Conservation (phyloP, 2,329 filamentous ascomycete species). For the Aspergillus sp. region DNA sequence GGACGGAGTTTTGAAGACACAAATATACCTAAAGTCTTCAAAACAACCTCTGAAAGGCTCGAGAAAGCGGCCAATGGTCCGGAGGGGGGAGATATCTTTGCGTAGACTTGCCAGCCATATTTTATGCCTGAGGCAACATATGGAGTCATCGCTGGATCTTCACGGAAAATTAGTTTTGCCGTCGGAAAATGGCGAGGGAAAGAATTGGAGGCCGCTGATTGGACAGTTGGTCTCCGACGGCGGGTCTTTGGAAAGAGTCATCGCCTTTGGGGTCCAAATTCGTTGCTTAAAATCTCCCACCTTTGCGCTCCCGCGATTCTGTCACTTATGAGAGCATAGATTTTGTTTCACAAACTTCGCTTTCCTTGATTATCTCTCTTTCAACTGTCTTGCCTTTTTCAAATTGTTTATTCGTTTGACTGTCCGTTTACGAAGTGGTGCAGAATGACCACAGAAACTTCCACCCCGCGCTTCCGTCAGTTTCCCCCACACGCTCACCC, state of each 20-base stretch:
- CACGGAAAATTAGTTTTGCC: background rate
- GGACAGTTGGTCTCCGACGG: constrained; percentile 1
- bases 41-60: constrained; percentile 27
- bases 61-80: constrained; percentile 15
- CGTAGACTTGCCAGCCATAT: background rate
- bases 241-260: constrained; percentile 10
- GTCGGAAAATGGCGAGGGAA: background rate
- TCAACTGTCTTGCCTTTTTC: background rate
- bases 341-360: background rate
- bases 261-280: constrained; percentile 3
- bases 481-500: constrained; percentile 23
- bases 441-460: constrained; percentile 27
- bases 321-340: constrained; percentile 2
- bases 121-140: background rate
- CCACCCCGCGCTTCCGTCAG: constrained; percentile 38
- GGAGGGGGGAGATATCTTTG: constrained; percentile 20
- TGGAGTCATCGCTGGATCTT: background rate
- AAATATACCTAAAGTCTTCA: constrained; percentile 34
- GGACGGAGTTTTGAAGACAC: constrained; percentile 29
- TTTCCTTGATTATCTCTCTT: background rate
- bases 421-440: background rate
- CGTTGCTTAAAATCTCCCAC: background rate
- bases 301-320: background rate
- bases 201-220: background rate
- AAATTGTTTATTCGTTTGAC: background rate